Conservation (phyloP, 345 rosid species). For the Eucalyptus urophylla region DNA sequence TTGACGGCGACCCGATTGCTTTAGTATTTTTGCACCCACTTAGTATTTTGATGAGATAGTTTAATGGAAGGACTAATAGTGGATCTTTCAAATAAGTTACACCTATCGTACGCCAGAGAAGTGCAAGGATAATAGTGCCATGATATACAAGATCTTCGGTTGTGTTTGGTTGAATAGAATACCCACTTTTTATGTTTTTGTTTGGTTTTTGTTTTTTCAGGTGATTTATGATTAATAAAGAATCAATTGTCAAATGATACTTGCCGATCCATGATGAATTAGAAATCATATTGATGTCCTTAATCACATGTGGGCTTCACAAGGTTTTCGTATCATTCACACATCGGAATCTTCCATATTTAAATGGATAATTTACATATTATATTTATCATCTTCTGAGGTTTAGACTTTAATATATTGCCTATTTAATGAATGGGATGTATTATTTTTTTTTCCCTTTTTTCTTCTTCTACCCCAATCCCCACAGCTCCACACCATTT, state of each 20-base stretch:
- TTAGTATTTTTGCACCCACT: background rate
- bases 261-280: background rate
- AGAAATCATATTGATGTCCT: background rate
- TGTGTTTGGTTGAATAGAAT: background rate
- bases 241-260: background rate
- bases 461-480: background rate
- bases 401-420: background rate
- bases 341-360: background rate
- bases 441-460: too few species aligned
- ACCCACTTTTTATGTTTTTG: background rate
- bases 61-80: background rate
- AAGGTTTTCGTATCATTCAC: background rate
- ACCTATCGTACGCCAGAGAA: background rate
- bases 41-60: background rate
- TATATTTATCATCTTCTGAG: background rate
- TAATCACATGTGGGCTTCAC: background rate
- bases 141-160: background rate
- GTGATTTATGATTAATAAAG: background rate
- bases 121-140: background rate
- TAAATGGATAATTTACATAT: background rate
- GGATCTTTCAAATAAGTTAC: background rate
- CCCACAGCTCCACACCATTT: background rate
- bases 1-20: background rate
- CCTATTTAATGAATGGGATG: background rate
- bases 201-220: background rate